Conservation (phyloP, 768 basidiomycete species). For the Floccularia luteovirens region DNA sequence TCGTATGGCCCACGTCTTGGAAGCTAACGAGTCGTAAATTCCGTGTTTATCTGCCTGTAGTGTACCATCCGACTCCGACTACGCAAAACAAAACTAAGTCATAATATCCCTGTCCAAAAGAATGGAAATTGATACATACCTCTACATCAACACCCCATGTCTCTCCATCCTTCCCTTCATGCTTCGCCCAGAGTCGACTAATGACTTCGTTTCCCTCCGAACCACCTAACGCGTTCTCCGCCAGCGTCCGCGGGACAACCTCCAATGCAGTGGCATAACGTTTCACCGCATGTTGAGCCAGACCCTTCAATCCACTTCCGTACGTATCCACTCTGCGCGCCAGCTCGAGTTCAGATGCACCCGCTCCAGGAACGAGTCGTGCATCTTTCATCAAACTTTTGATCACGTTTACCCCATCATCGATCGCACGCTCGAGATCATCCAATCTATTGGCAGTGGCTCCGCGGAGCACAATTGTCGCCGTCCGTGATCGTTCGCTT, state of each 20-base stretch:
- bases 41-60: constrained; percentile 51
- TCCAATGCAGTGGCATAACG: constrained; percentile 86
- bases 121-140: constrained; percentile 34
- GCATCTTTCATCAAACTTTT: constrained; percentile 88
- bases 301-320: constrained; percentile 82
- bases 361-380: constrained; percentile 88
- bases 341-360: constrained; percentile 92
- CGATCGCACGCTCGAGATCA: constrained; percentile 92
- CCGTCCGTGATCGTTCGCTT: constrained; percentile 78
- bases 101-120: background rate
- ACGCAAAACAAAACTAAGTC: constrained; percentile 1
- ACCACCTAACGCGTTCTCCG: constrained; percentile 93
- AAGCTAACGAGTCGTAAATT: constrained; percentile 83
- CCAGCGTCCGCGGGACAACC: constrained; percentile 85
- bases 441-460: constrained; percentile 93
- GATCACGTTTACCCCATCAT: constrained; percentile 96
- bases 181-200: constrained; percentile 84
- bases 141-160: constrained; percentile 86
- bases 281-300: constrained; percentile 91
- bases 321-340: constrained; percentile 77
- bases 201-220: constrained; percentile 90
- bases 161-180: constrained; percentile 68
- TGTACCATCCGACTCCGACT: constrained; percentile 80
- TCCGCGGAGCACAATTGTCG: constrained; percentile 92
- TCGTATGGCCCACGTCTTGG: constrained; percentile 85